Evolutionary conservation across 805 yeast genomes (phyloP).

Genomic region (Teunomyces stri): DNA sequence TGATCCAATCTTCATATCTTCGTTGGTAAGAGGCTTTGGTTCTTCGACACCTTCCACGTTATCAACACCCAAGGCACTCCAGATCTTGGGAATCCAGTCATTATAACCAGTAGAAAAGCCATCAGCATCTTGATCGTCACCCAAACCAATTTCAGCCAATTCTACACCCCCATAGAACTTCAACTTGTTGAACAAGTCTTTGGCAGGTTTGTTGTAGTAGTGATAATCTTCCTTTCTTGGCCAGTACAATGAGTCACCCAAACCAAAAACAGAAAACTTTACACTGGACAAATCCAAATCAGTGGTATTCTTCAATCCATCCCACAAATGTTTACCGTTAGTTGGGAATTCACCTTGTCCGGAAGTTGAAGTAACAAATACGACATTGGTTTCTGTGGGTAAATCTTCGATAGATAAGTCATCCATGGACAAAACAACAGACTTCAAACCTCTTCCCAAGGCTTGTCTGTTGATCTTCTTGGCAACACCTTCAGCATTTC

Average conservation of each 20-base stretch:
- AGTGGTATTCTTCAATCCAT: conserved; percentile 56
- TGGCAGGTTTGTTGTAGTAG: conserved; percentile 88
- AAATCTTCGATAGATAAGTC: conserved; percentile 72
- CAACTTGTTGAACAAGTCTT: conserved; percentile 66
- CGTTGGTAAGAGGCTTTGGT: conserved; percentile 89
- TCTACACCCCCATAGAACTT: conserved; percentile 70
- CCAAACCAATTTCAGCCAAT: conserved; percentile 75
- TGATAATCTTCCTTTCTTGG: conserved; percentile 94
- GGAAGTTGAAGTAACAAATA: conserved; percentile 69
- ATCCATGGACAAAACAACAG: conserved; percentile 65
- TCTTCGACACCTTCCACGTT: conserved; percentile 79
- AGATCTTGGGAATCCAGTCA: conserved; percentile 78
- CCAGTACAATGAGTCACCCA: conserved; percentile 89
- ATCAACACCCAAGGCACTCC: conserved; percentile 90
- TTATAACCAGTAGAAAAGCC: conserved; percentile 91
- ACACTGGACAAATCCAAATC: conserved; percentile 63
- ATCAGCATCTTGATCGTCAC: conserved; percentile 98
- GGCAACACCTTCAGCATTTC: conserved; percentile 81
- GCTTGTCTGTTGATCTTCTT: conserved; percentile 78
- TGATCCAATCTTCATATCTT: conserved; percentile 88
- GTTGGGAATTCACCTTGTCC: conserved; percentile 89
- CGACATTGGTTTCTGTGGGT: conserved; percentile 65
- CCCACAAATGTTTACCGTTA: conserved; percentile 78
- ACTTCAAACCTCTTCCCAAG: conserved; percentile 71
- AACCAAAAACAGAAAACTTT: conserved; percentile 64